phyloP scores from a whole-genome alignment of 345 rosid genomes.

The Balakata baccata region DNA sequence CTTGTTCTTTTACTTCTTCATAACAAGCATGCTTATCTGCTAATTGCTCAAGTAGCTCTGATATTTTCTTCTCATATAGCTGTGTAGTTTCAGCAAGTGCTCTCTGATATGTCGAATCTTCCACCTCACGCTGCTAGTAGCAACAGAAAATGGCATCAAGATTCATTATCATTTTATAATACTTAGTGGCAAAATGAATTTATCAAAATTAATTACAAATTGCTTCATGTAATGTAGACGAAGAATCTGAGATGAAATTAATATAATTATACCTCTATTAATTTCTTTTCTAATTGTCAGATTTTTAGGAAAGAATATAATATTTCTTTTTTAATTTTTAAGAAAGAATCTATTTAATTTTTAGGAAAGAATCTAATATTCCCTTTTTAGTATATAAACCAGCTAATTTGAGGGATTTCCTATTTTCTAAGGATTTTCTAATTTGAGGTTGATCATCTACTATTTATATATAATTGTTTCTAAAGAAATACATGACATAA shows the following conservation, averaged over 20 bases:
- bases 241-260: neutral
- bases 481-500: no score
- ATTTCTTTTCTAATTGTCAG: neutral
- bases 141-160: slow-evolving; percentile 20
- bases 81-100: slow-evolving; percentile 63
- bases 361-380: no score
- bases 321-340: no score
- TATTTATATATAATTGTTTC: no score
- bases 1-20: slow-evolving; percentile 49
- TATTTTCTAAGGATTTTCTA: no score
- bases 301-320: no score
- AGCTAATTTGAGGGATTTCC: no score
- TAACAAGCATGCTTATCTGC: slow-evolving; percentile 48
- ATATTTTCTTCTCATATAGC: slow-evolving; percentile 63
- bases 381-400: no score
- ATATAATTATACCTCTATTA: neutral
- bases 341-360: no score
- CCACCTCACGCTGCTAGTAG: slow-evolving; percentile 54
- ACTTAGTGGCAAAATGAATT: neutral
- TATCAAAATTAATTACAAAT: slow-evolving; percentile 10
- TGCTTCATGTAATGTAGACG: slow-evolving; percentile 1
- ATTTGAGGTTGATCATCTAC: no score
- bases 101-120: slow-evolving; percentile 55
- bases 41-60: slow-evolving; percentile 53
- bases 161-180: slow-evolving; percentile 5